A percentile compares a stretch with the other conserved stretches of the same genome.
These are phyloP conservation scores for Syncephalis plumigaleata DNA, from an alignment of 371 early-diverging fungal species.

Conservation along the genomic window DNA sequence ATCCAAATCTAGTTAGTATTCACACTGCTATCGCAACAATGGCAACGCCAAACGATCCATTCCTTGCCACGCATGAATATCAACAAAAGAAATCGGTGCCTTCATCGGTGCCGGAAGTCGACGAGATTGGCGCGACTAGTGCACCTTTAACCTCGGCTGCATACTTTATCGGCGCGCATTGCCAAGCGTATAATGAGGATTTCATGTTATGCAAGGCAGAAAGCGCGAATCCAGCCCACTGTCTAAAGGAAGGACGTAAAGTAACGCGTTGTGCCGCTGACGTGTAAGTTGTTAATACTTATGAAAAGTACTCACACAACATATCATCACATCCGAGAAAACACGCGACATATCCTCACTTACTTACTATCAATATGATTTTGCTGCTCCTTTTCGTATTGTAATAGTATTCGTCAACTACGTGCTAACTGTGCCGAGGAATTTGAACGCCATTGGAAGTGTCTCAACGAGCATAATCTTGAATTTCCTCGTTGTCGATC, in stretches of 20 bases:
- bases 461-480: slow-evolving; percentile 82
- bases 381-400: not conserved
- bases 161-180: slow-evolving; percentile 74
- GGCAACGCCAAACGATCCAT: no score
- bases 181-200: slow-evolving; percentile 87
- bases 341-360: not conserved
- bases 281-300: slow-evolving; percentile 36
- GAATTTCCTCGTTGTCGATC: slow-evolving; percentile 64
- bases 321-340: not conserved
- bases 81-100: slow-evolving; percentile 23
- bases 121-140: slow-evolving; percentile 79
- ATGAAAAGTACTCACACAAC: not conserved
- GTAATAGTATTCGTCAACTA: slow-evolving; percentile 57
- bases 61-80: no score
- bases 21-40: no score
- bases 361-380: not conserved
- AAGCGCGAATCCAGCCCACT: slow-evolving; percentile 73
- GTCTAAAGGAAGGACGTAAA: slow-evolving; percentile 83
- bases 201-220: slow-evolving; percentile 93
- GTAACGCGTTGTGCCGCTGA: slow-evolving; percentile 91
- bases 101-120: slow-evolving; percentile 44
- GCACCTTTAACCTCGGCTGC: slow-evolving; percentile 88
- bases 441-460: slow-evolving; percentile 84
- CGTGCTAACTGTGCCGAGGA: slow-evolving; percentile 77
- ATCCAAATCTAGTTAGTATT: no score